Percentiles rank a stretch among this genome's conserved stretches.
phyloP scores from a whole-genome alignment of 345 rosid species.

The Nephelium lappaceum region DNA sequence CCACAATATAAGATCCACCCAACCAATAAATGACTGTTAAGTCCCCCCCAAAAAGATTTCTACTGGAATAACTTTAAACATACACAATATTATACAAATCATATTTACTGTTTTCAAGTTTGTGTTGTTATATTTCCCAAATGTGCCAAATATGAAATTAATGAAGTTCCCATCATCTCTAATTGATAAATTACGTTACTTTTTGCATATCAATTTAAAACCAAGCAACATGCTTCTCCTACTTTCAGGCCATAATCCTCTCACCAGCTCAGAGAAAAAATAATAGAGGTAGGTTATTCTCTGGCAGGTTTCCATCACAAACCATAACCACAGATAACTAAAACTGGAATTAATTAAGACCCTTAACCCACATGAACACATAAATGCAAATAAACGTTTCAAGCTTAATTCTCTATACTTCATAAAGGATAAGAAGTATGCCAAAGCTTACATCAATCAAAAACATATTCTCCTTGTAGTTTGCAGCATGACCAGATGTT shows the following conservation, averaged over 20 bases:
- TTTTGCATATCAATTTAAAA: neutral
- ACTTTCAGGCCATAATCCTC: neutral
- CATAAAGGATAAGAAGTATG: neutral
- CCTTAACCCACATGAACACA: neutral
- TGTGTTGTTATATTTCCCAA: neutral
- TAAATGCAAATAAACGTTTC: neutral
- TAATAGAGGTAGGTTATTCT: neutral
- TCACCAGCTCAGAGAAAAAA: neutral
- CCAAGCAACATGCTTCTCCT: neutral
- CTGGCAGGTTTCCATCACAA: neutral
- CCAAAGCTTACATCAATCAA: slow-evolving; percentile 70
- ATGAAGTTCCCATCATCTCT: neutral
- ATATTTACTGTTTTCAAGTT: neutral
- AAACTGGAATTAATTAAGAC: neutral
- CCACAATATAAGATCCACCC: neutral
- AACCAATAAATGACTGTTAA: neutral
- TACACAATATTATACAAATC: neutral
- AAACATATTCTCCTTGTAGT: slow-evolving; percentile 97
- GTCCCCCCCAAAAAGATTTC: neutral
- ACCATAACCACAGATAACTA: neutral
- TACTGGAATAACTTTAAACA: neutral
- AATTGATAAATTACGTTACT: neutral
- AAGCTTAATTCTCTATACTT: neutral
- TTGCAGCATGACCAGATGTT: slow-evolving; percentile 94
- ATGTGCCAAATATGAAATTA: neutral